A percentile compares a stretch with the other conserved stretches of the same genome.
Evolutionary conservation across 2,329 filamentous ascomycete species (phyloP).

Genomic region (Boeremia exigua): DNA sequence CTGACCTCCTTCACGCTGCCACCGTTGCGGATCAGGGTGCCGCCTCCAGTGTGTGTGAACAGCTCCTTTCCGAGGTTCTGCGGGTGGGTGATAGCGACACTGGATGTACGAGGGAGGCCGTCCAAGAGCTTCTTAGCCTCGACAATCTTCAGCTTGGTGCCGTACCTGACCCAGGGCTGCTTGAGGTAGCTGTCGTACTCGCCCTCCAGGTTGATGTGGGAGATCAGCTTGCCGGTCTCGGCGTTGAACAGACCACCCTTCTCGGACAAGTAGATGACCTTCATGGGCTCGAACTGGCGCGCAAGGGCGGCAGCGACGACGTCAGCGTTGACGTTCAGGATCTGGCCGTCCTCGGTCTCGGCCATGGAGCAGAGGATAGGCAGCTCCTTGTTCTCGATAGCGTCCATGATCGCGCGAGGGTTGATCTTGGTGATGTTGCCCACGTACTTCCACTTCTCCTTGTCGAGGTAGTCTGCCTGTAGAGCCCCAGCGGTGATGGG

Average conservation of each 20-base stretch:
- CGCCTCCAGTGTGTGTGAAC: conserved; percentile 94
- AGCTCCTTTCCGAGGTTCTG: conserved; percentile 95
- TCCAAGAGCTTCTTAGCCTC: conserved; percentile 95
- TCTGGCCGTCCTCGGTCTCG: conserved; percentile 86
- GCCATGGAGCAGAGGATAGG: conserved; percentile 97
- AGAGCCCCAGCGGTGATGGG: conserved; percentile 91
- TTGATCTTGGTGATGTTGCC: conserved; percentile 95
- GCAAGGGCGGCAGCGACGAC: conserved; percentile 94
- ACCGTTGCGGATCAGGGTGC: conserved; percentile 88
- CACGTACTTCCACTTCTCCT: conserved; percentile 94
- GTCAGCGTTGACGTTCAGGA: conserved; percentile 97
- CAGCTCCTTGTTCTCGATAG: conserved; percentile 84
- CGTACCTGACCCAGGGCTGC: conserved; percentile 93
- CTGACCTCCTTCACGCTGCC: conserved; percentile 83
- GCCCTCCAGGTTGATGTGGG: conserved; percentile 94
- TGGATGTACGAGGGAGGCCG: conserved; percentile 86
- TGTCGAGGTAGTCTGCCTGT: conserved; percentile 91
- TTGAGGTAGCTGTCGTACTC: conserved; percentile 93
- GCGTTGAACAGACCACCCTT: conserved; percentile 96
- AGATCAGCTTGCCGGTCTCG: conserved; percentile 93
- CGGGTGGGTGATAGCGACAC: conserved; percentile 96
- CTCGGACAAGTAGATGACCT: conserved; percentile 98
- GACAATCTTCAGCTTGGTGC: conserved; percentile 94
- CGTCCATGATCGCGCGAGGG: conserved; percentile 86
- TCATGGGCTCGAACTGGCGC: conserved; percentile 85